A percentile compares a stretch with the other conserved stretches of the same genome.
These are phyloP conservation scores for Rubia tinctorum DNA, from an alignment of 305 asterid genomes.

Conservation along the genomic window DNA sequence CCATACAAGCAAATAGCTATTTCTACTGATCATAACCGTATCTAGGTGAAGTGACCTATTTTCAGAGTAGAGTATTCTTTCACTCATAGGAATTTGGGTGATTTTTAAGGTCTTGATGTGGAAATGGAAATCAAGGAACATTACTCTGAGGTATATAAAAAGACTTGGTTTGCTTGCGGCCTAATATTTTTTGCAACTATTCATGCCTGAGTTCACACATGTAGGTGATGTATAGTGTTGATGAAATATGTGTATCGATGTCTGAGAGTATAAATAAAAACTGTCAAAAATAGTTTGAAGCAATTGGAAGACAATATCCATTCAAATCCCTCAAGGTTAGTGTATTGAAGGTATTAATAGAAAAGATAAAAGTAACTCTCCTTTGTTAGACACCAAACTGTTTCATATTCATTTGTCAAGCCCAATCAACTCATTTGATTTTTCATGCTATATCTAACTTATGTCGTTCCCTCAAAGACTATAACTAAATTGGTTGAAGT, in stretches of 20 bases:
- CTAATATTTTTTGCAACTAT: background rate
- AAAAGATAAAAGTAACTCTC: background rate
- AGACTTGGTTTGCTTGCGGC: background rate
- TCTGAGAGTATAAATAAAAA: conserved; percentile 62
- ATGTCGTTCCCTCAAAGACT: conserved; percentile 35
- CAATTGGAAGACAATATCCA: conserved; percentile 73
- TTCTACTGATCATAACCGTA: too few species aligned
- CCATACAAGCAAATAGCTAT: too few species aligned
- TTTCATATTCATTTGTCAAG: background rate
- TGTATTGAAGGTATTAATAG: conserved; percentile 6
- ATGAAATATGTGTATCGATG: conserved; percentile 60
- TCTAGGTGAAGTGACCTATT: too few species aligned
- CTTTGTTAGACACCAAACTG: background rate
- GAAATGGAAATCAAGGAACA: conserved; percentile 94
- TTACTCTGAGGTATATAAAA: conserved; percentile 64
- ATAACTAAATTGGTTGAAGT: conserved; percentile 81
- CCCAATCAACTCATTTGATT: background rate
- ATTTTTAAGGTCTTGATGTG: conserved; percentile 85
- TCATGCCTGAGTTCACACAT: conserved; percentile 13
- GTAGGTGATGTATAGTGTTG: conserved; percentile 94
- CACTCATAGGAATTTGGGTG: conserved; percentile 92
- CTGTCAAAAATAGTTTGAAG: conserved; percentile 27
- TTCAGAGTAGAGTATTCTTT: conserved; percentile 56
- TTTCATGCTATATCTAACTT: background rate
- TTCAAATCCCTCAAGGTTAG: conserved; percentile 76